phyloP scores from a whole-genome alignment of 2,329 filamentous ascomycete species.

The Microcera coccophila region DNA sequence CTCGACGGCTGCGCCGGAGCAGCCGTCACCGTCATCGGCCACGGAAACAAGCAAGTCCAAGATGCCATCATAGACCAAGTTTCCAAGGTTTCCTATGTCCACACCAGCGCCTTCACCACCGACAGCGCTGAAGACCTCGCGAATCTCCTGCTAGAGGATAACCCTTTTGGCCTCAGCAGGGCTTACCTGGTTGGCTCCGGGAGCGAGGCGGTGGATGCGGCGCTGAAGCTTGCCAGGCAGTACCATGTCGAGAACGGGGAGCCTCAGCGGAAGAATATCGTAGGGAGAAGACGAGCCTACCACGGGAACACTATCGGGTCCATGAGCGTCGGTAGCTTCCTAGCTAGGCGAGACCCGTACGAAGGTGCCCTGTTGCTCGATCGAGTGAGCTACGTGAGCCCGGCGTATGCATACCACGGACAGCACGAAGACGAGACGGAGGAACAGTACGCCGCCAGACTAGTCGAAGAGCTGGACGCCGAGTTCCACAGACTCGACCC shows the following conservation, averaged over 20 bases:
- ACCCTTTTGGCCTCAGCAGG: conserved; percentile 33
- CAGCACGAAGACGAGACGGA: conserved; percentile 50
- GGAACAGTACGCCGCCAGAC: conserved; percentile 54
- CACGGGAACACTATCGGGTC: conserved; percentile 58
- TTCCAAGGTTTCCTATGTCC: conserved; percentile 47
- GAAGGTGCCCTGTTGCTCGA: conserved; percentile 33
- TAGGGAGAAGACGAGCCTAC: conserved; percentile 42
- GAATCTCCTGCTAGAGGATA: conserved; percentile 37
- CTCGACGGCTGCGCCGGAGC: conserved; percentile 72
- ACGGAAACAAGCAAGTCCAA: conserved; percentile 58
- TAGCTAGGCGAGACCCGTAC: conserved; percentile 57
- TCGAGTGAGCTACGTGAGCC: conserved; percentile 55
- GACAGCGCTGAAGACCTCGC: conserved; percentile 44
- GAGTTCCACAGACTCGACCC: conserved; percentile 63
- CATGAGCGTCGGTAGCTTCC: conserved; percentile 61
- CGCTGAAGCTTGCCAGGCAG: conserved; percentile 47
- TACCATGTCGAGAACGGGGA: conserved; percentile 42
- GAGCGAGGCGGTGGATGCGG: conserved; percentile 44
- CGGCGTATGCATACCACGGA: conserved; percentile 63
- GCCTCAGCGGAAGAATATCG: conserved; percentile 35
- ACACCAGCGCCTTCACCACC: conserved; percentile 40
- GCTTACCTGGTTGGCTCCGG: conserved; percentile 35
- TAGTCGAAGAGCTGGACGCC: conserved; percentile 62
- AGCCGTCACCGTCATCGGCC: conserved; percentile 55
- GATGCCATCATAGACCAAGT: conserved; percentile 59